Conservation (phyloP, 1,139 yeast genomes). For the Barnettozyma hawaiiensis region DNA sequence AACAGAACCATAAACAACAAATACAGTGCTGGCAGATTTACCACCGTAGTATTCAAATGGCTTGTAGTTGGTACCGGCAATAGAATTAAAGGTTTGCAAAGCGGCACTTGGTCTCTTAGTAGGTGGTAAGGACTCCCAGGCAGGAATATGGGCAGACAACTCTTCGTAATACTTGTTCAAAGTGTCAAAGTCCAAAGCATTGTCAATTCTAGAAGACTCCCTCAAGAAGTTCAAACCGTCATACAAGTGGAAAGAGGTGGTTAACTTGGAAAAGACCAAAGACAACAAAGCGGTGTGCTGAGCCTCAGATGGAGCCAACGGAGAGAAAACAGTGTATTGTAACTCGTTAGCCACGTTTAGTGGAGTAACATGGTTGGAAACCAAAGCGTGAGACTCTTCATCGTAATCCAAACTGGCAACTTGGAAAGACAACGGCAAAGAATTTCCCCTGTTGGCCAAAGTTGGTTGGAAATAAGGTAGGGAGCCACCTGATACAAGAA, state of each 20-base stretch:
- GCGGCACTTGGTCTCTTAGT: constrained; percentile 41
- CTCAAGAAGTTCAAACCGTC: constrained; percentile 73
- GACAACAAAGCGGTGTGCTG: constrained; percentile 67
- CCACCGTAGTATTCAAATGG: constrained; percentile 68
- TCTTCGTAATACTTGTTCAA: constrained; percentile 39
- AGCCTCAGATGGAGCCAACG: constrained; percentile 55
- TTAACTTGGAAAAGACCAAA: constrained; percentile 54
- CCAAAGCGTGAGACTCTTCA: constrained; percentile 43
- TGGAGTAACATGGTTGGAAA: constrained; percentile 63
- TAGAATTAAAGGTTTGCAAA: constrained; percentile 46
- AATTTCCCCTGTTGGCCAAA: constrained; percentile 31
- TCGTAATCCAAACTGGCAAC: constrained; percentile 73
- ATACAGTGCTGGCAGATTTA: constrained; percentile 56
- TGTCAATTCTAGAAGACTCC: constrained; percentile 45
- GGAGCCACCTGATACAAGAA: constrained; percentile 64
- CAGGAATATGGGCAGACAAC: constrained; percentile 27
- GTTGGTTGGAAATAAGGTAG: constrained; percentile 62
- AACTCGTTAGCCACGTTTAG: constrained; percentile 58
- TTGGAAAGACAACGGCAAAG: constrained; percentile 63
- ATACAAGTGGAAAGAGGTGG: constrained; percentile 63
- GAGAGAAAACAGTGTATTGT: constrained; percentile 68
- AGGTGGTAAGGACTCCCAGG: constrained; percentile 28
- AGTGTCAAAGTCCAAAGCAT: constrained; percentile 42
- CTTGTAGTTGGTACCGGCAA: constrained; percentile 53
- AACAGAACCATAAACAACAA: constrained; percentile 71